A percentile compares a stretch with the other conserved stretches of the same genome.
phyloP scores from a whole-genome alignment of 257 asterid genomes.

The Ligustrum vulgare region DNA sequence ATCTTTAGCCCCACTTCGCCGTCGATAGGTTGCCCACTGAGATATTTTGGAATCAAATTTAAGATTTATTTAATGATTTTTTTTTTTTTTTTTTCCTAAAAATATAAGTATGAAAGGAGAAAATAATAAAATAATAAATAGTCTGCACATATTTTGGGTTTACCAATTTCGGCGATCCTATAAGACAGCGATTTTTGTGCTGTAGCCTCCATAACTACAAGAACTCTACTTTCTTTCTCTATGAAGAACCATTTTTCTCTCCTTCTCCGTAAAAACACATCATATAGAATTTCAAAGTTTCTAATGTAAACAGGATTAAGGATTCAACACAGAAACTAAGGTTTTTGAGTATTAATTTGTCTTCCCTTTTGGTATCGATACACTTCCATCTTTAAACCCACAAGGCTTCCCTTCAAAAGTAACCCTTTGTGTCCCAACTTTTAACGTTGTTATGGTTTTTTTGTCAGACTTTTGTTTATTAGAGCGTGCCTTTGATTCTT shows the following conservation, averaged over 20 bases:
- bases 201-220: too few relatives aligned
- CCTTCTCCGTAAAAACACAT: neutral
- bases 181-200: constrained; percentile 36
- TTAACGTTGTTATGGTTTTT: constrained; percentile 31
- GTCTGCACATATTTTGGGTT: constrained; percentile 18
- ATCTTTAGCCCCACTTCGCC: constrained; percentile 28
- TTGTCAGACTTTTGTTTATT: constrained; percentile 38
- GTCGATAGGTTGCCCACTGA: constrained; percentile 23
- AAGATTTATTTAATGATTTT: neutral
- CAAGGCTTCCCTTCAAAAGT: too few relatives aligned
- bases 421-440: constrained; percentile 33
- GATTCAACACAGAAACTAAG: neutral
- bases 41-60: constrained; percentile 33
- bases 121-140: constrained; percentile 5
- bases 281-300: neutral
- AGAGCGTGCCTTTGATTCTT: constrained; percentile 32
- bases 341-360: neutral
- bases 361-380: too few relatives aligned
- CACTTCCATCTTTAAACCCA: too few relatives aligned
- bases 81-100: too few relatives aligned
- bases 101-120: neutral
- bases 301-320: neutral
- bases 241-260: neutral
- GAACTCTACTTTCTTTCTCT: constrained; percentile 18
- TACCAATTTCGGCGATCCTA: constrained; percentile 56